Conservation (phyloP, 2,329 filamentous ascomycete species). For the Ophiostoma populinum region DNA sequence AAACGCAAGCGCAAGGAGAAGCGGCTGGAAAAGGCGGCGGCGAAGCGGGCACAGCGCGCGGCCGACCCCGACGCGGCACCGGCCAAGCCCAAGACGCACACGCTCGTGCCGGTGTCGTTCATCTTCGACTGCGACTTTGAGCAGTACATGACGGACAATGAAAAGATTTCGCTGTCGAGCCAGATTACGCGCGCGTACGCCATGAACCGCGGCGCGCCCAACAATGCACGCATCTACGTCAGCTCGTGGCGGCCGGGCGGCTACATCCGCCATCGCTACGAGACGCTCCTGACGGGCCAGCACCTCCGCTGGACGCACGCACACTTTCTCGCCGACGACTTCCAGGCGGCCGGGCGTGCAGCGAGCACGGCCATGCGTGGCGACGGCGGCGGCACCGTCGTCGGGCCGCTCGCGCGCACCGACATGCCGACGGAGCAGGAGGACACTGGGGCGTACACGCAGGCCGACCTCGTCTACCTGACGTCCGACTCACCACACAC, state of each 20-base stretch:
- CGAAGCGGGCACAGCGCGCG: constrained; percentile 29
- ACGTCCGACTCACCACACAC: constrained; percentile 82
- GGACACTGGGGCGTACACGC: constrained; percentile 14
- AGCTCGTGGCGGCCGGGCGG: constrained; percentile 71
- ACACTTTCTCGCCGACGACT: constrained; percentile 56
- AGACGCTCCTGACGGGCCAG: constrained; percentile 52
- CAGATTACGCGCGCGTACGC: constrained; percentile 84
- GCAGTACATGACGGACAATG: constrained; percentile 71
- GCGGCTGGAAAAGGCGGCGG: constrained; percentile 27
- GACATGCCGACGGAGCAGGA: constrained; percentile 5
- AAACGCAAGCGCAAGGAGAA: constrained; percentile 37
- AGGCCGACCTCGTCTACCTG: constrained; percentile 56
- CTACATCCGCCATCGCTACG: constrained; percentile 54
- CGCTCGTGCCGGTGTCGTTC: constrained; percentile 50
- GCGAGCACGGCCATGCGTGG: constrained; percentile 52
- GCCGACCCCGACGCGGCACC: constrained; percentile 17
- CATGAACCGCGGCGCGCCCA: constrained; percentile 57
- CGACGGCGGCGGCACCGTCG: constrained; percentile 35
- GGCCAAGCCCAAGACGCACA: constrained; percentile 12
- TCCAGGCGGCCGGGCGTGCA: constrained; percentile 46
- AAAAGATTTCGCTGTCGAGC: constrained; percentile 63
- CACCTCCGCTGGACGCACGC: constrained; percentile 70
- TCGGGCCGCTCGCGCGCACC: constrained; percentile 33
- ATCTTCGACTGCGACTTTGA: constrained; percentile 90
- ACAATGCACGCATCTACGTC: constrained; percentile 54